Conservation (phyloP, 768 basidiomycete species). For the Tylopilus plumbeoviolaceoides region DNA sequence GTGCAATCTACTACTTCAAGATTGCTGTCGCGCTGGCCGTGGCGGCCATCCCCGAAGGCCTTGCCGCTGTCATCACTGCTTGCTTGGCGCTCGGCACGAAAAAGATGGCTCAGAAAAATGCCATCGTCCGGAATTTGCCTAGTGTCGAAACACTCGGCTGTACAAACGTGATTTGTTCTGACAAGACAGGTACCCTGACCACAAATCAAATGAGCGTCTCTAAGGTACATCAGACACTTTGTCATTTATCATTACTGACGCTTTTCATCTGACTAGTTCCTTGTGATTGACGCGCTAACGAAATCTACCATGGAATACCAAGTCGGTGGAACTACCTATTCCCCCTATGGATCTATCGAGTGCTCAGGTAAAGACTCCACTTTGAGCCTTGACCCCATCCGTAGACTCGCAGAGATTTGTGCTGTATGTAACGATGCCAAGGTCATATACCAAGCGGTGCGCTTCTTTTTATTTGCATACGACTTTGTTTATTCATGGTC, state of each 20-base stretch:
- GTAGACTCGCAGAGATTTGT: constrained; percentile 86
- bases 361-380: constrained; percentile 59
- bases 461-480: constrained; percentile 18
- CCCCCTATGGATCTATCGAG: constrained; percentile 74
- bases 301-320: constrained; percentile 58
- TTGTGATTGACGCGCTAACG: constrained; percentile 57
- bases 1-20: constrained; percentile 98
- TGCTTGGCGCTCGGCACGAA: constrained; percentile 95
- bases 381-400: constrained; percentile 64
- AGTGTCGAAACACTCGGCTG: constrained; percentile 97
- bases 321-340: constrained; percentile 92
- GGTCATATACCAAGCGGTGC: constrained; percentile 75
- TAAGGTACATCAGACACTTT: constrained; percentile 41
- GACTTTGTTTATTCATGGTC: background rate
- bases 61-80: constrained; percentile 98
- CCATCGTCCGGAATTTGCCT: constrained; percentile 93
- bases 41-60: constrained; percentile 95
- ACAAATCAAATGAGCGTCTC: constrained; percentile 98
- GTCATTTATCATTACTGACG: constrained; percentile 5
- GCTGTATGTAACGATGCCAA: constrained; percentile 95
- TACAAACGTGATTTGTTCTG: constrained; percentile 98
- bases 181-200: constrained; percentile 96
- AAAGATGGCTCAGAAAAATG: constrained; percentile 99
- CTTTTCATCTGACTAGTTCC: constrained; percentile 50
- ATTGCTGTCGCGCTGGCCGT: constrained; percentile 99